These are phyloP conservation scores for Porphyrellus sp. DNA, from an alignment of 1,284 basidiomycete genomes.

Conservation along the genomic window DNA sequence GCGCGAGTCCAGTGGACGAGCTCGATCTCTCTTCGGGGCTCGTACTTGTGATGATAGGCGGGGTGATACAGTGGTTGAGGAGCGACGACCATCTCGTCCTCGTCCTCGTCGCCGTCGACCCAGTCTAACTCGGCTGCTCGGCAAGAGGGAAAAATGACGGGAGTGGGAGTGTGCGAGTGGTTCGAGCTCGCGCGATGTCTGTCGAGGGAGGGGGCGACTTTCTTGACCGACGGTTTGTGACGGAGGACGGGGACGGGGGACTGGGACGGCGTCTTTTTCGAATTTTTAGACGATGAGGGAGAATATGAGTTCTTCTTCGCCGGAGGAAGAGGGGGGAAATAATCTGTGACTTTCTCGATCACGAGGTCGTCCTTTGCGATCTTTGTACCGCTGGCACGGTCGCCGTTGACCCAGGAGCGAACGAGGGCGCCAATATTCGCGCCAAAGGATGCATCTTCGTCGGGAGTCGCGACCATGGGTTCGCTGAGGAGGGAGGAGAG, in stretches of 20 bases:
- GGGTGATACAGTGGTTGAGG: constrained; percentile 23
- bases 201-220: constrained; percentile 6
- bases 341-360: constrained; percentile 34
- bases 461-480: constrained; percentile 33
- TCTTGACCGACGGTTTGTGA: constrained; percentile 16
- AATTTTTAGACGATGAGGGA: constrained; percentile 19
- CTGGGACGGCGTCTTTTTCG: constrained; percentile 8
- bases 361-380: constrained; percentile 18
- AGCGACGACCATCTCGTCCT: constrained; percentile 22
- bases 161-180: constrained; percentile 30
- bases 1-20: constrained; percentile 19
- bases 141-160: constrained; percentile 34
- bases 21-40: constrained; percentile 4
- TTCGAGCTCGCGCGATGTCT: constrained; percentile 21
- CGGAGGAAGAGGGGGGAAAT: constrained; percentile 25
- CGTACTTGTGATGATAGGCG: constrained; percentile 14
- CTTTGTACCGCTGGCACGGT: constrained; percentile 24
- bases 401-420: constrained; percentile 31
- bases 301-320: constrained; percentile 18
- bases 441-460: constrained; percentile 31
- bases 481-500: constrained; percentile 34
- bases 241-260: constrained; percentile 17
- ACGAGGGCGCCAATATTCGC: constrained; percentile 31
- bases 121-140: constrained; percentile 28
- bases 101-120: constrained; percentile 24